These are phyloP conservation scores for Jatropha podagrica DNA, from an alignment of 441 rosid genomes.

Conservation along the genomic window DNA sequence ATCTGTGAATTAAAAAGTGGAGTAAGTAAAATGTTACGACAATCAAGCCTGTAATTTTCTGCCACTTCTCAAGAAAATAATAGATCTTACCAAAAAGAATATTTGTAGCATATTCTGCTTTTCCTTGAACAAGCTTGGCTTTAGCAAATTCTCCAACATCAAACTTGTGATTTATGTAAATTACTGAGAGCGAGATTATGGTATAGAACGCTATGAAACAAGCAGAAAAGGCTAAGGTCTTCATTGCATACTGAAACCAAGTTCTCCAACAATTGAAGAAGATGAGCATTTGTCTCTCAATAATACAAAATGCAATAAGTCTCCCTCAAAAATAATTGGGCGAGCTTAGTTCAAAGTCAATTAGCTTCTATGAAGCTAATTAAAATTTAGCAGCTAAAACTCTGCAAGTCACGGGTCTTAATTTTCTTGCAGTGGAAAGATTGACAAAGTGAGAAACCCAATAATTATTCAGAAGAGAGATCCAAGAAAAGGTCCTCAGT, in stretches of 20 bases:
- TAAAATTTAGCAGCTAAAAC: too few relatives aligned
- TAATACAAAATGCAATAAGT: too few relatives aligned
- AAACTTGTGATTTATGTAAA: not conserved
- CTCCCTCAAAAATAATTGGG: too few relatives aligned
- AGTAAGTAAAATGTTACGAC: not conserved
- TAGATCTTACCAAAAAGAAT: not conserved
- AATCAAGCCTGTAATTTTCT: not conserved
- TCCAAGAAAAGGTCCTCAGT: not conserved
- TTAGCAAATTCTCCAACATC: not conserved
- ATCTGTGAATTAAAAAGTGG: not conserved
- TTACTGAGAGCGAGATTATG: not conserved
- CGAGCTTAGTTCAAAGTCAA: too few relatives aligned
- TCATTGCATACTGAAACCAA: not conserved
- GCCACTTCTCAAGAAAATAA: not conserved
- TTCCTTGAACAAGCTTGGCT: not conserved
- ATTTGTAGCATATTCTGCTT: not conserved
- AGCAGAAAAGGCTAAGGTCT: not conserved
- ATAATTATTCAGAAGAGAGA: not conserved
- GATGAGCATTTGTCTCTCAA: not conserved
- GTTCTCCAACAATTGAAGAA: too few relatives aligned
- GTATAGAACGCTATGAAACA: constrained; percentile 1
- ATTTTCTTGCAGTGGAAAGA: too few relatives aligned
- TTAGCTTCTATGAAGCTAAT: too few relatives aligned
- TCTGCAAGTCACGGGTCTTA: too few relatives aligned
- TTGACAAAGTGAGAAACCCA: not conserved